These are phyloP conservation scores for Monilinia polystroma DNA, from an alignment of 2,329 filamentous ascomycete genomes.

Conservation along the genomic window DNA sequence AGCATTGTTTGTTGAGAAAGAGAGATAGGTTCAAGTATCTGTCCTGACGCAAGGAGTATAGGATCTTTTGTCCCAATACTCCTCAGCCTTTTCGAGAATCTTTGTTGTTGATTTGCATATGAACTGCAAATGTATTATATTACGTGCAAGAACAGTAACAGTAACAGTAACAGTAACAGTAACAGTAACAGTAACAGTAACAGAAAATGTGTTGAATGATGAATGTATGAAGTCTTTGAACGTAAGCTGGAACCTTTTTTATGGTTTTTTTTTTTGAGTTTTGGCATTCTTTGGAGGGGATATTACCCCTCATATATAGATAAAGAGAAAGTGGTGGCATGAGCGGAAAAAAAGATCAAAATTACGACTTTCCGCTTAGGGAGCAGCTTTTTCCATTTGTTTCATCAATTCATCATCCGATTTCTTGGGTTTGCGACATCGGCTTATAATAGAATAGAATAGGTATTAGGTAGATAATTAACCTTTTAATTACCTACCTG, in stretches of 20 bases:
- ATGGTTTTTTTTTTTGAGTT: no score
- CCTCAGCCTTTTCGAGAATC: constrained; percentile 54
- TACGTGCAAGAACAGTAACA: no score
- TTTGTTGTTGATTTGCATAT: constrained; percentile 31
- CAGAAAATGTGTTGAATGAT: neutral
- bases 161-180: no score
- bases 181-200: neutral
- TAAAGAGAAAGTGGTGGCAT: neutral
- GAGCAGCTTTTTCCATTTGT: neutral
- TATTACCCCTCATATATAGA: constrained; percentile 10
- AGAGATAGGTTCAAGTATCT: constrained; percentile 28
- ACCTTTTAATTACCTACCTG: no score
- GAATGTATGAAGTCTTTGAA: neutral
- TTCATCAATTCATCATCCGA: no score
- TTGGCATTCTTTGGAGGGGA: no score
- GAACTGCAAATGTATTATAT: constrained; percentile 15
- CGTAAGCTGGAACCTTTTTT: neutral
- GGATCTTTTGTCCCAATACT: constrained; percentile 57
- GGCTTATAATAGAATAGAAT: no score
- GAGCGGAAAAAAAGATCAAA: neutral
- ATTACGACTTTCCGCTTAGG: neutral
- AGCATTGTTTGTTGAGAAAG: constrained; percentile 44
- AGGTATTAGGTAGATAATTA: neutral
- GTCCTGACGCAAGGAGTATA: constrained; percentile 65
- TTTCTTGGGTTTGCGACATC: no score